These are phyloP conservation scores for Penicillium atrosanguineum DNA, from an alignment of 495 filamentous ascomycete genomes.

Conservation along the genomic window DNA sequence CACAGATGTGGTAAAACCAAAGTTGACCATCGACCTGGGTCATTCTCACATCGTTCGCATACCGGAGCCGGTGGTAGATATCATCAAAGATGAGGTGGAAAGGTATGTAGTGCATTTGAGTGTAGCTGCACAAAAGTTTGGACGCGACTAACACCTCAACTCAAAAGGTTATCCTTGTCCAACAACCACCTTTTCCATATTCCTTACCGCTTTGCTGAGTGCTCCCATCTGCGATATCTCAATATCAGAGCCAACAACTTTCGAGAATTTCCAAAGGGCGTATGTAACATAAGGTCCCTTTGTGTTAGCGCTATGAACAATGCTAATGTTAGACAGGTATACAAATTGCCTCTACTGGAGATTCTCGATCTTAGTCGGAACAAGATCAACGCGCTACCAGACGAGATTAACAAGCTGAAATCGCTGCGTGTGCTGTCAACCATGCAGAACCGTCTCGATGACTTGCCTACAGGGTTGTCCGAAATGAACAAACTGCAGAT, in stretches of 20 bases:
- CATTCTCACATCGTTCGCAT: conserved; percentile 76
- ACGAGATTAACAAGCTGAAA: conserved; percentile 73
- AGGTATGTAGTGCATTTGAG: conserved; percentile 53
- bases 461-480: conserved; percentile 76
- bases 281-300: conserved; percentile 43
- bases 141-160: conserved; percentile 3
- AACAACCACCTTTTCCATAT: conserved; percentile 83
- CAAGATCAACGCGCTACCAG: conserved; percentile 71
- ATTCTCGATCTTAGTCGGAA: conserved; percentile 91
- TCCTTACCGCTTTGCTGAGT: conserved; percentile 78
- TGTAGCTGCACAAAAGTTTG: not conserved
- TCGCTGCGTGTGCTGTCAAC: conserved; percentile 75
- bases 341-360: conserved; percentile 80
- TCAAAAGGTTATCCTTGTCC: conserved; percentile 73
- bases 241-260: conserved; percentile 88
- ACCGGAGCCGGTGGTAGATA: conserved; percentile 85
- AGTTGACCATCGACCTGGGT: conserved; percentile 85
- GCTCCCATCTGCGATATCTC: conserved; percentile 87
- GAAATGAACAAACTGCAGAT: conserved; percentile 87
- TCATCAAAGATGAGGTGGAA: conserved; percentile 91
- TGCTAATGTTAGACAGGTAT: conserved; percentile 52
- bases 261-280: conserved; percentile 80
- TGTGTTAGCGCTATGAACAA: conserved; percentile 1
- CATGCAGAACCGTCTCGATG: conserved; percentile 79
- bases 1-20: conserved; percentile 66